Percentiles rank a stretch among this genome's conserved stretches.
These are phyloP conservation scores for Protomyces gravidus DNA, from an alignment of 1,139 yeast species.

Conservation along the genomic window DNA sequence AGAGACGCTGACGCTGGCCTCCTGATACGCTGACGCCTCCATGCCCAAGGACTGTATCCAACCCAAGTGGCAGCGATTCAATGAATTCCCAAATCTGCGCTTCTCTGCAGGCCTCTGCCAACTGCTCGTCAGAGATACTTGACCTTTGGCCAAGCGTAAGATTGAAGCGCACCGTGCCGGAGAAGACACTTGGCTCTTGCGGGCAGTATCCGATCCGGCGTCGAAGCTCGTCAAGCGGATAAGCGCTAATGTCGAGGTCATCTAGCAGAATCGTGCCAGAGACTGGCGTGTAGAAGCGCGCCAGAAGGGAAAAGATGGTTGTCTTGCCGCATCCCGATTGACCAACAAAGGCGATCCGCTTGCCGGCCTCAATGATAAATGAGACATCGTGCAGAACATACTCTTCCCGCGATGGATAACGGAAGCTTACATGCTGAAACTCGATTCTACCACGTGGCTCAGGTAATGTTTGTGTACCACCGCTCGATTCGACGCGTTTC, in stretches of 20 bases:
- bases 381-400: slow-evolving; percentile 43
- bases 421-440: not conserved
- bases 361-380: slow-evolving; percentile 68
- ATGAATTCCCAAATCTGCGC: slow-evolving; percentile 53
- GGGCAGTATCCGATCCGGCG: slow-evolving; percentile 78
- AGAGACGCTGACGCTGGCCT: slow-evolving; percentile 78
- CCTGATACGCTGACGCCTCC: slow-evolving; percentile 82
- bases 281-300: slow-evolving; percentile 74
- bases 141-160: slow-evolving; percentile 56
- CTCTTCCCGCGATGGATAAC: not conserved
- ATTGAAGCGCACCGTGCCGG: slow-evolving; percentile 81
- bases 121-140: slow-evolving; percentile 54
- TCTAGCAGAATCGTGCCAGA: slow-evolving; percentile 64
- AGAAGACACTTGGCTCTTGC: slow-evolving; percentile 84
- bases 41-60: slow-evolving; percentile 79
- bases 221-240: slow-evolving; percentile 69
- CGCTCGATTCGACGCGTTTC: not conserved
- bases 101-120: slow-evolving; percentile 63
- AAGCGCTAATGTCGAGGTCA: slow-evolving; percentile 58
- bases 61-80: slow-evolving; percentile 65
- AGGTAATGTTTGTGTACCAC: not conserved
- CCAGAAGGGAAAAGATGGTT: slow-evolving; percentile 63
- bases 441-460: not conserved
- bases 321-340: slow-evolving; percentile 97
- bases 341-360: slow-evolving; percentile 88